Base-by-base conservation (phyloP, 2,329 filamentous ascomycete genomes). In the Hypoxylon sp. region DNA sequence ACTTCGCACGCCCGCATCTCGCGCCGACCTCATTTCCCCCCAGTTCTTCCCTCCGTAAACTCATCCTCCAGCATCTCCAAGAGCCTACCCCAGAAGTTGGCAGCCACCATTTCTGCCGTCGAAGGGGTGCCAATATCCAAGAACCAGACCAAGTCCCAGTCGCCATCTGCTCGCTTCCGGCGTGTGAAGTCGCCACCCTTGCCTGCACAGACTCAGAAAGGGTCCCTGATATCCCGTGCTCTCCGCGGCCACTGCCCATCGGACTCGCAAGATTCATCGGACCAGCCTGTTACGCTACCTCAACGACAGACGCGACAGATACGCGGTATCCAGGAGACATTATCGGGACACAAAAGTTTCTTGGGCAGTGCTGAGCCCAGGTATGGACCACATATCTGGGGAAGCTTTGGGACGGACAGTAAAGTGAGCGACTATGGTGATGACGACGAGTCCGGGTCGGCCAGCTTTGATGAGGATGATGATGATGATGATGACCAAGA, bases 1-100 rank as follows among this genome's bases (percentile, higher is more conserved):
- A 66, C 64, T 38, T 53, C 65, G 7, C 60, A 69, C 43, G 64
- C 67, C 33, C 63, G 67, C 21, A 33, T 56, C 48, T 43, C 56
- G 24, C 47, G 61, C 17, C 68, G 62, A 43, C 63, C 66, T n/a
- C 65, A 64, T 60, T 61, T 70, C 17, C 65, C 67, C 7, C 62
- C 62, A 3, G 33, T 63, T n/a, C 57, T 70, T 15, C 59, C 68
- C 15, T 50, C 52, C 27, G 60, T 55, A 26, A 52, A 62, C 37
- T 65, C 60, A 13, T 65, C 60, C 29, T 59, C 54, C 33, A 63
- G 54, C 31, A 61, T 70, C 29, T 69, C 68, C 10, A 68, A 63
- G 35, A 65, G 67, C 37, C 50, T 69, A 1, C 64, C 67, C 4
- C 66, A 61, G 47, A 58, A 51, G 37, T 33, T 66, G 21, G 57